These are phyloP conservation scores for Penicillium brasilianum DNA, from an alignment of 2,329 filamentous ascomycete species.

Conservation along the genomic window DNA sequence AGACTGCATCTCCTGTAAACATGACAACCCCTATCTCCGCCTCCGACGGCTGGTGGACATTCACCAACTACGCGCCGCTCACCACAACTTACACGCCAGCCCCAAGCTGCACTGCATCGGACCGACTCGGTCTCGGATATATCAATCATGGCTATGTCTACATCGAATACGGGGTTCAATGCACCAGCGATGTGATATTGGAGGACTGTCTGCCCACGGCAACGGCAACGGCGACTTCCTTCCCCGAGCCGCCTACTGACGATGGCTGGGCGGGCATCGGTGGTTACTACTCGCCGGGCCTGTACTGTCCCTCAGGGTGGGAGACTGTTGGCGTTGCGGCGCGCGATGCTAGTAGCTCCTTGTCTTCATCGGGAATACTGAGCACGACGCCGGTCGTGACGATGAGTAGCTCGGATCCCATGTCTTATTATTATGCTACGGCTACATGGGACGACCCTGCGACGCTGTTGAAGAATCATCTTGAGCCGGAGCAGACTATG, in stretches of 20 bases:
- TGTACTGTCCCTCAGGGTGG: slow-evolving; percentile 26
- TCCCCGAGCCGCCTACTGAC: background rate
- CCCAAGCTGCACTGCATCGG: slow-evolving; percentile 11
- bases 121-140: background rate
- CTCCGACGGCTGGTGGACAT: slow-evolving; percentile 13
- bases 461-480: background rate
- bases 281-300: slow-evolving; percentile 20
- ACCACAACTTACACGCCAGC: slow-evolving; percentile 21
- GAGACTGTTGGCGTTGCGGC: slow-evolving; percentile 14
- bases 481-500: slow-evolving; percentile 14
- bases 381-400: background rate
- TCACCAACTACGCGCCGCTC: slow-evolving; percentile 16
- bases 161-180: background rate
- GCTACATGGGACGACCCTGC: background rate
- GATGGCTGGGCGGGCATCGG: background rate
- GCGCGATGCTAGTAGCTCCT: background rate
- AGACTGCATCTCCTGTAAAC: background rate
- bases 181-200: background rate
- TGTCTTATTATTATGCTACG: background rate
- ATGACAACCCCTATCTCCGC: slow-evolving; percentile 14
- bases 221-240: background rate
- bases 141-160: background rate
- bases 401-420: background rate
- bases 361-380: slow-evolving; percentile 9
- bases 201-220: slow-evolving; percentile 1